phyloP scores from a whole-genome alignment of 768 basidiomycete species.

The Nidularia pulvinata region DNA sequence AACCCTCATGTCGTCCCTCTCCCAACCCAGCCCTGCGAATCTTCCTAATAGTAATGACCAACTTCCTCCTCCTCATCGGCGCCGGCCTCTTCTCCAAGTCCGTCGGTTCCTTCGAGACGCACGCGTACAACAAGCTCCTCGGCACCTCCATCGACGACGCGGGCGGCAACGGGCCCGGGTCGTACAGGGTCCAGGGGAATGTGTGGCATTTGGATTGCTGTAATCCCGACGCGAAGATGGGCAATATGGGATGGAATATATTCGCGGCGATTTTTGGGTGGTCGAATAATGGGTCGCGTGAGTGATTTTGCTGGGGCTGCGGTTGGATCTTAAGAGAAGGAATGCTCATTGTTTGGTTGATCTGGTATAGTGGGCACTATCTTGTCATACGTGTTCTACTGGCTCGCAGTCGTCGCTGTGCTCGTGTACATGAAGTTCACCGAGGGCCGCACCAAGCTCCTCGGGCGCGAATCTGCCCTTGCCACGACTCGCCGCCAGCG shows the following conservation, averaged over 20 bases:
- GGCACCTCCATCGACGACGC: constrained; percentile 74
- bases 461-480: constrained; percentile 56
- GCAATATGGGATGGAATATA: constrained; percentile 69
- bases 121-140: constrained; percentile 67
- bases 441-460: constrained; percentile 66
- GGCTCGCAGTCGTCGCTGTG: constrained; percentile 75
- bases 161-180: constrained; percentile 78
- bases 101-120: constrained; percentile 68
- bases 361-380: constrained; percentile 62
- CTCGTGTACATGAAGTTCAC: constrained; percentile 70
- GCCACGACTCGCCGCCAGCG: constrained; percentile 26
- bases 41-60: constrained; percentile 93
- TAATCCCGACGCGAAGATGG: constrained; percentile 54
- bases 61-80: constrained; percentile 90
- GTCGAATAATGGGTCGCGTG: constrained; percentile 80
- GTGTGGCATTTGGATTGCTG: constrained; percentile 92
- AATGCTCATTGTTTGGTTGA: neutral
- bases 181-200: constrained; percentile 76
- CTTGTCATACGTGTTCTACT: constrained; percentile 90
- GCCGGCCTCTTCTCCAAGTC: constrained; percentile 89
- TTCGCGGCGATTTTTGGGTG: constrained; percentile 89
- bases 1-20: neutral
- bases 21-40: constrained; percentile 60
- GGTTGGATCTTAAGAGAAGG: neutral
- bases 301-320: constrained; percentile 10